Evolutionary conservation across 1,284 basidiomycete species (phyloP).

Genomic region (Ceratobasidium sp.): DNA sequence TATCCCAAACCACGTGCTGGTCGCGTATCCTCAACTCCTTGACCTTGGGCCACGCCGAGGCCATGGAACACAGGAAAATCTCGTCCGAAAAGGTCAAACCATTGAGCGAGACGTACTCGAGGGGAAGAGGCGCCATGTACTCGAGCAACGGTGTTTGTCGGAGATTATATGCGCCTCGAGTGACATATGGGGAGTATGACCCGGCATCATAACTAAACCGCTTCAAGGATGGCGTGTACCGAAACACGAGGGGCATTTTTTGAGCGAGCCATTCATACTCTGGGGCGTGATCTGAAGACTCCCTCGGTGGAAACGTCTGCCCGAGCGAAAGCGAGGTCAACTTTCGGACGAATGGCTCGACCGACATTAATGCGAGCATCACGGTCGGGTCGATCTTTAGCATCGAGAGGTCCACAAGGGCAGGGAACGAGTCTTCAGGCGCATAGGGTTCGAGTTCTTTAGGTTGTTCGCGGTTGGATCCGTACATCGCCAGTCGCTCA

Average conservation of each 20-base stretch:
- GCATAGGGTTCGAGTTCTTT: neutral
- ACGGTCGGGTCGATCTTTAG: neutral
- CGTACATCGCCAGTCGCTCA: neutral
- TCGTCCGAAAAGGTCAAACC: neutral
- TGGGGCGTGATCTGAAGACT: neutral
- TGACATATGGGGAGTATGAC: neutral
- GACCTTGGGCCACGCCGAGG: neutral
- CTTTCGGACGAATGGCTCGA: neutral
- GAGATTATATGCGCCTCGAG: neutral
- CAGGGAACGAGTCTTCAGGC: constrained; percentile 6
- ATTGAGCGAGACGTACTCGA: neutral
- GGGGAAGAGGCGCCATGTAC: neutral
- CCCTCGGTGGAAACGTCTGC: neutral
- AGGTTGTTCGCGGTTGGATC: neutral
- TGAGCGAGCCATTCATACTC: neutral
- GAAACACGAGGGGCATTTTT: neutral
- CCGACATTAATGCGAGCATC: neutral
- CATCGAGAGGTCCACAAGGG: neutral
- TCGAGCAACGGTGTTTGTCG: neutral
- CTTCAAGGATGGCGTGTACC: neutral
- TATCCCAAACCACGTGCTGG: neutral
- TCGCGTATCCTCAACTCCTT: neutral
- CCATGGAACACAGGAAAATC: neutral
- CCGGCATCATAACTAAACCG: neutral
- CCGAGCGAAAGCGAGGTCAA: neutral